Evolutionary conservation across 2,329 filamentous ascomycete genomes (phyloP).

Genomic region (Aspergillus candidus): DNA sequence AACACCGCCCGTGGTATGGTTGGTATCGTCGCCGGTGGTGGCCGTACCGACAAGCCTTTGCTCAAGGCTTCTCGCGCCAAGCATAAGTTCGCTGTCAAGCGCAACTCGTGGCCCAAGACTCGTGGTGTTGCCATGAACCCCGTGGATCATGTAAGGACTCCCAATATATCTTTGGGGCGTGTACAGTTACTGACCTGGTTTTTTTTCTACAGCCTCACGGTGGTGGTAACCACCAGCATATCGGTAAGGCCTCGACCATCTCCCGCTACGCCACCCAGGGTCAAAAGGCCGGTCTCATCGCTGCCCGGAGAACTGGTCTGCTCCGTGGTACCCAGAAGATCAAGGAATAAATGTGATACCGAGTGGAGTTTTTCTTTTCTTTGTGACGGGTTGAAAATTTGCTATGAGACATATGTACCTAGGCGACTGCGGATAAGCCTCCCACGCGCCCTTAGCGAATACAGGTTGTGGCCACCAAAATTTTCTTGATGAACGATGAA

Average conservation of each 20-base stretch:
- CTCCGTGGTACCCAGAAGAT: constrained; percentile 99
- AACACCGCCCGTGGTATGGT: constrained; percentile 95
- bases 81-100: constrained; percentile 99
- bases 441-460: constrained; percentile 36
- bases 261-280: constrained; percentile 94
- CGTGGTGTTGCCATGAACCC: constrained; percentile 99
- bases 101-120: constrained; percentile 99
- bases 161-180: not conserved
- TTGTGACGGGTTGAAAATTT: constrained; percentile 39
- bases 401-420: constrained; percentile 40
- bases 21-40: constrained; percentile 98
- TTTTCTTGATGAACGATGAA: constrained; percentile 25
- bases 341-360: constrained; percentile 73
- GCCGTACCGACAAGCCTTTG: constrained; percentile 98
- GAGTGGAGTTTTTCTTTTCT: constrained; percentile 54
- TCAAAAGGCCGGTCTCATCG: constrained; percentile 99
- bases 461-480: constrained; percentile 36
- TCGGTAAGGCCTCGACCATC: constrained; percentile 99
- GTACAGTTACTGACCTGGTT: constrained; percentile 14
- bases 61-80: constrained; percentile 99
- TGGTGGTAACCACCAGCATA: constrained; percentile 99
- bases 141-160: constrained; percentile 73
- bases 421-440: constrained; percentile 35
- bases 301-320: constrained; percentile 98
- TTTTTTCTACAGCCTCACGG: constrained; percentile 60